Conservation (phyloP, 768 basidiomycete genomes). For the Austroboletus festivus region DNA sequence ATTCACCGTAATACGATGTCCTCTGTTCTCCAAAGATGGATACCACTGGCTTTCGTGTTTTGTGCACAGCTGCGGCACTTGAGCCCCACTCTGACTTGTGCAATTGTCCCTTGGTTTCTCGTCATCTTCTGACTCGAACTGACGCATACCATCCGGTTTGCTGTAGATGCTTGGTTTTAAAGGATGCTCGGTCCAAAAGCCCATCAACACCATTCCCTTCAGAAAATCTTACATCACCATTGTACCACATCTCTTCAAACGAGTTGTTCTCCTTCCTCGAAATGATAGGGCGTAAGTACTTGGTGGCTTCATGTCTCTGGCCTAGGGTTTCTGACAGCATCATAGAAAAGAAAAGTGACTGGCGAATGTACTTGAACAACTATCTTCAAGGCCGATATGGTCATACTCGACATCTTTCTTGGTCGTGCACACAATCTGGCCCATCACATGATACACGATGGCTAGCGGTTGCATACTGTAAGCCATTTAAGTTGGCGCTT, state of each 20-base stretch:
- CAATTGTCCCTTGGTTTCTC: constrained; percentile 10
- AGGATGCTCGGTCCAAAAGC: constrained; percentile 28
- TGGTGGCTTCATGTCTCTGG: background rate
- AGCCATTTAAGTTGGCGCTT: background rate
- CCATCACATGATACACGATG: constrained; percentile 25
- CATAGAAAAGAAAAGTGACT: constrained; percentile 23
- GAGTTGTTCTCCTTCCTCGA: background rate
- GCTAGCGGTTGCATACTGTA: constrained; percentile 26
- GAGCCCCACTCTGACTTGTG: constrained; percentile 9
- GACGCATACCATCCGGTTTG: constrained; percentile 15
- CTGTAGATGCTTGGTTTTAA: no score
- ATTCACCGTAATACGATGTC: constrained; percentile 4
- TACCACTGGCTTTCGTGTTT: constrained; percentile 3
- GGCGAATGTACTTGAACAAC: constrained; percentile 31
- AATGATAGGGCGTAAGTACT: constrained; percentile 19
- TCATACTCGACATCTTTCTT: constrained; percentile 25
- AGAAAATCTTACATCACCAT: constrained; percentile 9
- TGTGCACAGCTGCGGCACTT: constrained; percentile 19
- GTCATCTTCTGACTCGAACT: constrained; percentile 25
- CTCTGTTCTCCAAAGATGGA: constrained; percentile 18
- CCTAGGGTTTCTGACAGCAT: constrained; percentile 2
- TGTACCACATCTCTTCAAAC: background rate
- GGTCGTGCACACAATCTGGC: constrained; percentile 19
- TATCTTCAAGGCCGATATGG: constrained; percentile 32
- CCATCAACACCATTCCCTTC: background rate